These are phyloP conservation scores for Pichia sp. DNA, from an alignment of 1,139 yeast species.

Conservation along the genomic window DNA sequence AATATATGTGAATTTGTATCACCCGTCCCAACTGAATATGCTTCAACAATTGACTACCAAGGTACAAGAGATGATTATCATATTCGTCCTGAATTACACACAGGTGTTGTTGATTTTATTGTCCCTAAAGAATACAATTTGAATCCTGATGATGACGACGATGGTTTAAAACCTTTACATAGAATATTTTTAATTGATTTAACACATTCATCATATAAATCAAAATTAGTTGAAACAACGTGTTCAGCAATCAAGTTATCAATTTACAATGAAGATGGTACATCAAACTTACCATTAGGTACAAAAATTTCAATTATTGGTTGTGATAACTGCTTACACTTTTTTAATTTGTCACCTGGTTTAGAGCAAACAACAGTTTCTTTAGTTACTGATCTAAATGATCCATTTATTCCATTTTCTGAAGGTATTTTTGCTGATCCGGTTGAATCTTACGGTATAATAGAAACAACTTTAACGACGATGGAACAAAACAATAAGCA, in stretches of 20 bases:
- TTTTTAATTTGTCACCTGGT: constrained; percentile 57
- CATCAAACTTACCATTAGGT: constrained; percentile 34
- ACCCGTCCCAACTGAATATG: constrained; percentile 61
- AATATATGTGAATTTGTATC: constrained; percentile 83
- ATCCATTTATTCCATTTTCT: constrained; percentile 74
- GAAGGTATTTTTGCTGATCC: constrained; percentile 82
- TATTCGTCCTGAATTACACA: constrained; percentile 67
- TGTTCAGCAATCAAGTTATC: constrained; percentile 68
- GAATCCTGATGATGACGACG: constrained; percentile 31
- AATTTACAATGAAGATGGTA: constrained; percentile 34
- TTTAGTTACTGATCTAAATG: constrained; percentile 66
- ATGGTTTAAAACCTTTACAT: constrained; percentile 46
- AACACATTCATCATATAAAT: constrained; percentile 53
- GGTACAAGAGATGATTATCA: constrained; percentile 56
- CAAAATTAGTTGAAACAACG: constrained; percentile 57
- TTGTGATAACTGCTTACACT: constrained; percentile 67
- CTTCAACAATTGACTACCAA: constrained; percentile 53
- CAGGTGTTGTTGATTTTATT: constrained; percentile 79
- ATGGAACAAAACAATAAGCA: constrained; percentile 46
- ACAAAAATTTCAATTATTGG: constrained; percentile 65
- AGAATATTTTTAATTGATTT: constrained; percentile 78
- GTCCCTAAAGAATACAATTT: constrained; percentile 72
- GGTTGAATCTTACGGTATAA: constrained; percentile 50
- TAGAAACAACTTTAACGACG: constrained; percentile 61
- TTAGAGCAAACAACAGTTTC: constrained; percentile 49